Percentiles rank a stretch among this genome's conserved stretches.
These are phyloP conservation scores for Catenaria anguillulae DNA, from an alignment of 371 early-diverging fungal genomes.

Conservation along the genomic window DNA sequence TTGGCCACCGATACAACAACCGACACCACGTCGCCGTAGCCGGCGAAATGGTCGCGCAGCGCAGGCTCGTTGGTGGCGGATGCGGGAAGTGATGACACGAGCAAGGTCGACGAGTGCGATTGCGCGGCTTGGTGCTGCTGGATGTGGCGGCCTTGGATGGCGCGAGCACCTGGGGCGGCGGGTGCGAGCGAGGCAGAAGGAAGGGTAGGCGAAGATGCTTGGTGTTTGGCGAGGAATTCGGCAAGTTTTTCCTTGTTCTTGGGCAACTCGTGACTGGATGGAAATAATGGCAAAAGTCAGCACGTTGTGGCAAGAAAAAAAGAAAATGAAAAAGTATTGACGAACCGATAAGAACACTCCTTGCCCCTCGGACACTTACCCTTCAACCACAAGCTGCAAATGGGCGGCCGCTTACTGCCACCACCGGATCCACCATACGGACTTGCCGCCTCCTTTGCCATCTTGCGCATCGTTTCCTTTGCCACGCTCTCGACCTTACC, in stretches of 20 bases:
- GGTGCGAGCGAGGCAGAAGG: constrained; percentile 8
- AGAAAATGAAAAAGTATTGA: not conserved
- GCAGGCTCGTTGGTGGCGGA: not conserved
- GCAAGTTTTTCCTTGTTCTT: constrained; percentile 44
- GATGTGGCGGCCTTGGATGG: not conserved
- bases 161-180: not conserved
- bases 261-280: constrained; percentile 66
- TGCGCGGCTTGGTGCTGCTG: not conserved
- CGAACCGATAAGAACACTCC: constrained; percentile 67
- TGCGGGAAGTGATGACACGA: not conserved
- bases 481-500: constrained; percentile 58
- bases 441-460: constrained; percentile 51
- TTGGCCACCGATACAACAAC: constrained; percentile 60
- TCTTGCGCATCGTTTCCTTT: constrained; percentile 56
- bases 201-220: constrained; percentile 9
- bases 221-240: constrained; percentile 9
- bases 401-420: constrained; percentile 8
- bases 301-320: not conserved
- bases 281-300: not conserved
- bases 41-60: constrained; percentile 41
- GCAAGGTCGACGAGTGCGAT: not conserved
- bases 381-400: constrained; percentile 89
- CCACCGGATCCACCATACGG: constrained; percentile 38
- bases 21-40: constrained; percentile 77
- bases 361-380: constrained; percentile 84